Evolutionary conservation across 2,329 filamentous ascomycete species (phyloP).

Genomic region (Capronia coronata): DNA sequence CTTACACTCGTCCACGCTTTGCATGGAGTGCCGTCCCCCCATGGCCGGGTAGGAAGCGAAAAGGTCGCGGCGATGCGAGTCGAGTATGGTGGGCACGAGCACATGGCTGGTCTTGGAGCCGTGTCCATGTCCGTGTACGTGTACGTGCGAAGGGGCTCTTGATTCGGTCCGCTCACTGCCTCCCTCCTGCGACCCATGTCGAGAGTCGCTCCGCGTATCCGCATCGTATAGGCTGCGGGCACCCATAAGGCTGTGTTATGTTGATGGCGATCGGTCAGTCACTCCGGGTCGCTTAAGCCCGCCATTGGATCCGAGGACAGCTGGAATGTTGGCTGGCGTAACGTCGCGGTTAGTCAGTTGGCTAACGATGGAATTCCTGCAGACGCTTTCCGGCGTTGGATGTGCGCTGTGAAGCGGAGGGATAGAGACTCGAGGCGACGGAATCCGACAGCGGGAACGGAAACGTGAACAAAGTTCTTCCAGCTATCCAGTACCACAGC

Average conservation of each 20-base stretch:
- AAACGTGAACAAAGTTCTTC: too few relatives aligned
- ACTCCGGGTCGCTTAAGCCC: neutral
- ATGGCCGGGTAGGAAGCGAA: conserved; percentile 12
- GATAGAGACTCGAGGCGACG: too few relatives aligned
- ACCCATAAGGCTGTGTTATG: conserved; percentile 7
- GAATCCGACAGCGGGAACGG: too few relatives aligned
- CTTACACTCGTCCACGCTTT: conserved; percentile 21
- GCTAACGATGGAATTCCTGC: too few relatives aligned
- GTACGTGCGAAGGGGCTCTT: neutral
- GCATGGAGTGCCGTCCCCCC: conserved; percentile 3
- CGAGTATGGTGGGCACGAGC: conserved; percentile 14
- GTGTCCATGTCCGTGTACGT: too few relatives aligned
- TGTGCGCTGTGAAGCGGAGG: too few relatives aligned
- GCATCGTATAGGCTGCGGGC: conserved; percentile 1
- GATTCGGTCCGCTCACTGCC: neutral
- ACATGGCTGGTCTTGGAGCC: conserved; percentile 1
- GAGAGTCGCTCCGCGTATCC: conserved; percentile 1
- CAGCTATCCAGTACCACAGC: too few relatives aligned
- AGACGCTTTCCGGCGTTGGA: too few relatives aligned
- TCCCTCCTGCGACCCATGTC: neutral
- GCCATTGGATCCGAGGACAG: neutral
- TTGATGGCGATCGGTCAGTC: neutral
- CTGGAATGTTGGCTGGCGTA: neutral
- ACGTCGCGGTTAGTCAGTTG: too few relatives aligned
- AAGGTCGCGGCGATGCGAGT: conserved; percentile 17